Conservation (phyloP, 192 early-diverging fungal genomes). For the Funneliformis mosseae region DNA sequence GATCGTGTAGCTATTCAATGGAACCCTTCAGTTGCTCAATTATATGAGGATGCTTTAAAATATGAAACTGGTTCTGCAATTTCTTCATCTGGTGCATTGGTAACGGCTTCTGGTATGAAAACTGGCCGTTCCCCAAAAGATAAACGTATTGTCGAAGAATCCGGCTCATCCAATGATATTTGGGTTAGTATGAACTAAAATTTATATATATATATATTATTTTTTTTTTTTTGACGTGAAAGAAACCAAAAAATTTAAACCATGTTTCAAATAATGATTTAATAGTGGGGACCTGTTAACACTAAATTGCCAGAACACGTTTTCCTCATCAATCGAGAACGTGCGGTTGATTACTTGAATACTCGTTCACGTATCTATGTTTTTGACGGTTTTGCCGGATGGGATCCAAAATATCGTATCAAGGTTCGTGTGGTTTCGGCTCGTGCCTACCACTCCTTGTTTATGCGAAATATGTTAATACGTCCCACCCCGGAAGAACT, state of each 20-base stretch:
- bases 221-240: background rate
- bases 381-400: slow-evolving; percentile 96
- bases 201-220: no score
- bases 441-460: slow-evolving; percentile 93
- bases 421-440: slow-evolving; percentile 96
- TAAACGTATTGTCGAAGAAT: slow-evolving; percentile 97
- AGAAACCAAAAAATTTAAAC: no score
- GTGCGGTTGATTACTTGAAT: slow-evolving; percentile 95
- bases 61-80: slow-evolving; percentile 86
- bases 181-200: slow-evolving; percentile 66
- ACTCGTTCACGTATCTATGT: slow-evolving; percentile 91
- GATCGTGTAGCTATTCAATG: slow-evolving; percentile 80
- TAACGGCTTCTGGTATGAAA: slow-evolving; percentile 90
- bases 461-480: slow-evolving; percentile 99
- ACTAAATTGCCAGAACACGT: slow-evolving; percentile 78
- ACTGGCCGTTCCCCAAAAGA: slow-evolving; percentile 92
- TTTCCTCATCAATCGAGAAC: slow-evolving; percentile 95
- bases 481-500: slow-evolving; percentile 91
- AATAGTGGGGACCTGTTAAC: slow-evolving; percentile 94
- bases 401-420: slow-evolving; percentile 98
- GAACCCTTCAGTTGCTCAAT: slow-evolving; percentile 81
- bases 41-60: slow-evolving; percentile 92
- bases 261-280: background rate
- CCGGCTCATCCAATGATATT: slow-evolving; percentile 79
- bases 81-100: slow-evolving; percentile 89